These are phyloP conservation scores for Picea sitchensis DNA, from an alignment of 75 land plant genomes.

Conservation along the genomic window DNA sequence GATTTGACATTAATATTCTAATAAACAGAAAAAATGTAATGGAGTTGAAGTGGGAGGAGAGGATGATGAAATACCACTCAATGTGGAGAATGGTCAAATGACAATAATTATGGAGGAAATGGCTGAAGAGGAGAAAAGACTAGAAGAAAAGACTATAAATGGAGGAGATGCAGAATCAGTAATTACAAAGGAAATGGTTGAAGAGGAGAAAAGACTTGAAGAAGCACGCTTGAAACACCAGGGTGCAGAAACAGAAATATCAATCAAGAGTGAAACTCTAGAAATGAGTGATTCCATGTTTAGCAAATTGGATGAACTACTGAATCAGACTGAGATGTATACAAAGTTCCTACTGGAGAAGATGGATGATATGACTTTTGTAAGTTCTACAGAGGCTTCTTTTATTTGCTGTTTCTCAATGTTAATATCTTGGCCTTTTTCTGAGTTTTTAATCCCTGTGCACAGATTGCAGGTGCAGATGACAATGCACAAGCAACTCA, in stretches of 20 bases:
- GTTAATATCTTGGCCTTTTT: neutral
- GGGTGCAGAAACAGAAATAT: neutral
- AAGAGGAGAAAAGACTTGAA: conserved; percentile 37
- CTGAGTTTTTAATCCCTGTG: neutral
- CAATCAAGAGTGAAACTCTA: neutral
- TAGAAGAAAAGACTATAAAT: conserved; percentile 2
- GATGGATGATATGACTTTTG: conserved; percentile 38
- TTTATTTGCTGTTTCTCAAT: neutral
- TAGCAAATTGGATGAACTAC: conserved; percentile 36
- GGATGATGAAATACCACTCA: conserved; percentile 3
- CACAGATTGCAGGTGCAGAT: conserved; percentile 16
- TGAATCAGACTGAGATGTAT: conserved; percentile 32
- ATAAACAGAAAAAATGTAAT: neutral
- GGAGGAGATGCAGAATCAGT: neutral
- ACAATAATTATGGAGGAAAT: conserved; percentile 45
- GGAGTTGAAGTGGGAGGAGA: conserved; percentile 3
- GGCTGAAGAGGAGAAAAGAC: conserved; percentile 58
- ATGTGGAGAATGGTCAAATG: conserved; percentile 30
- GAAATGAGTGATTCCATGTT: conserved; percentile 11
- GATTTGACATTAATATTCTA: neutral
- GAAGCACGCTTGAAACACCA: neutral
- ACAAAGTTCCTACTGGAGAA: conserved; percentile 39
- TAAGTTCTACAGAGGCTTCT: conserved; percentile 10
- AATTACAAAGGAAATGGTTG: conserved; percentile 38
- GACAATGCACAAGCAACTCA: conserved; percentile 4